A percentile compares a stretch with the other conserved stretches of the same genome.
phyloP scores from a whole-genome alignment of 2,329 filamentous ascomycete species.

The Coniochaeta sp. region DNA sequence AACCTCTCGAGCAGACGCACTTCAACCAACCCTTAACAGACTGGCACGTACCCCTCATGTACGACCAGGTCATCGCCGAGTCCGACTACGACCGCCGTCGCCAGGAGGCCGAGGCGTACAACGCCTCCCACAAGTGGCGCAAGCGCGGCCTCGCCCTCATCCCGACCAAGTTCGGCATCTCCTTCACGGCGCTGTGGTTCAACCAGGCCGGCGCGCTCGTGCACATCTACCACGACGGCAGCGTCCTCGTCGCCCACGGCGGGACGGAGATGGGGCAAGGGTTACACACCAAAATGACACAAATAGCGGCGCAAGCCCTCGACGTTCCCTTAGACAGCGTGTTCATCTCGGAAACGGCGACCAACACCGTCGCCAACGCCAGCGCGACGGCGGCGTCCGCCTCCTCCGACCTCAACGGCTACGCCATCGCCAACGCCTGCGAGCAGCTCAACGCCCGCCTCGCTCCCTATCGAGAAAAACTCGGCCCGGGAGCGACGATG shows the following conservation, averaged over 20 bases:
- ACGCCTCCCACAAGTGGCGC: constrained; percentile 84
- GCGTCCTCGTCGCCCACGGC: constrained; percentile 85
- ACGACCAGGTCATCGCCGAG: constrained; percentile 77
- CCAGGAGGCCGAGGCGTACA: constrained; percentile 69
- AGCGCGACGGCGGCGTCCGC: constrained; percentile 91
- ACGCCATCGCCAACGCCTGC: constrained; percentile 91
- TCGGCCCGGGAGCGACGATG: constrained; percentile 74
- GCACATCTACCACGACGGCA: constrained; percentile 95
- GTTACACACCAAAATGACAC: constrained; percentile 92
- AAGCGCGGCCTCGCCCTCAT: constrained; percentile 82
- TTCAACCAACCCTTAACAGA: constrained; percentile 87
- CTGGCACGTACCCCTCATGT: constrained; percentile 96
- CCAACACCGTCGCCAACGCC: constrained; percentile 91
- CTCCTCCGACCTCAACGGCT: constrained; percentile 91
- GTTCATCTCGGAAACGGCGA: constrained; percentile 89
- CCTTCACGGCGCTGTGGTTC: constrained; percentile 90
- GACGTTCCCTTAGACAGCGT: constrained; percentile 72
- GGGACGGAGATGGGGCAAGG: constrained; percentile 99
- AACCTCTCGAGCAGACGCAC: constrained; percentile 70
- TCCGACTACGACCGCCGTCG: constrained; percentile 64
- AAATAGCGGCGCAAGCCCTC: constrained; percentile 89
- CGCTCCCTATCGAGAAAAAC: constrained; percentile 74
- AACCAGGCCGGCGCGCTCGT: constrained; percentile 95
- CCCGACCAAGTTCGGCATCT: constrained; percentile 97
- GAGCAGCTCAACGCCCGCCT: constrained; percentile 82